Base-by-base conservation (phyloP, 2,329 filamentous ascomycete species). In the Hypoxylon sp. region DNA sequence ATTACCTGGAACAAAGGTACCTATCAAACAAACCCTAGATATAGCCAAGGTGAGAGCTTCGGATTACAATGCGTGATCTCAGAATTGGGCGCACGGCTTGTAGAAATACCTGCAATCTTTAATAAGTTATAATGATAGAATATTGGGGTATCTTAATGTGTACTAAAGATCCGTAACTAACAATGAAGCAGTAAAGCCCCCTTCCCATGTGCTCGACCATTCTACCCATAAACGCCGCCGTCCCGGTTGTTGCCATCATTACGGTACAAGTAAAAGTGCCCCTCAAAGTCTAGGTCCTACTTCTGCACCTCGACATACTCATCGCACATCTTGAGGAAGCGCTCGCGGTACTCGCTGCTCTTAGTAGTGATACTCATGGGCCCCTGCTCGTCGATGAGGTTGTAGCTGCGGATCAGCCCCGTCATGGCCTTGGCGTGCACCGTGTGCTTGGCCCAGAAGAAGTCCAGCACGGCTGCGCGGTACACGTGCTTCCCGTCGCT, bases 401-500 rank as follows among this genome's bases (percentile, higher is more conserved):
- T 91, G 66, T 87, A 89, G 0, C 80, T 74, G 45, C 82, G 82
- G 56, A 92, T 83, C 29, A 91, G 72, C 0, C 82, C 80, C 0
- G 88, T 90, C 82, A 91, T 83, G 1, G 83, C 78, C 70, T 81
- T 83, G 0, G 89, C 85, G 50, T 85, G 87, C 0, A 87, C 66
- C 64, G 87, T 88, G 72, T 91, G 88, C 73, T 88, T 90, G 0
- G 88, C 84, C 89, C 89, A 92, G 77, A 92, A 91, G 74, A 92
- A 92, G 72, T 92, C 89, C 27, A 92, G 77, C 11, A 92, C 74
- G 0, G 87, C 81, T 3, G 83, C 86, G 2, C 88, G 81, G 67
- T 90, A 92, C 10, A 87, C 76, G 78, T 87, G 88, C 64, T 84
- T 84, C 0, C 83, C 83, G 66, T 90, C 85, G 0, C 80, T 76